Percentiles rank a stretch among this genome's conserved stretches.
These are phyloP conservation scores for Closterium sp. DNA, from an alignment of 139 green algal genomes.

Conservation along the genomic window DNA sequence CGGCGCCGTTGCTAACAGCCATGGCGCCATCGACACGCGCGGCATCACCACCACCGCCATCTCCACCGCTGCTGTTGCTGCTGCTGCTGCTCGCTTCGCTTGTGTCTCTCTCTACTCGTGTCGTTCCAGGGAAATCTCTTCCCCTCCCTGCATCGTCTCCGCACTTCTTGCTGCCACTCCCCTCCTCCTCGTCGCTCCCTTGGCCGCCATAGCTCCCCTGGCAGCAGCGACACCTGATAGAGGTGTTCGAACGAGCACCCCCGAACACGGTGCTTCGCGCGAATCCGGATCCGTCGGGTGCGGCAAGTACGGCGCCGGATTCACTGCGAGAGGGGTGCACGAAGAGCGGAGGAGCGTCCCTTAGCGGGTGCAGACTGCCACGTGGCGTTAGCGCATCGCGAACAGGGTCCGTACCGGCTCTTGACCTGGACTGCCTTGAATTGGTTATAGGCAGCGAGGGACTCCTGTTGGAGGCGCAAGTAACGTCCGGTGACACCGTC, in stretches of 20 bases:
- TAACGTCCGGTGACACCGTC: not conserved
- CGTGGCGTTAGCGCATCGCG: not conserved
- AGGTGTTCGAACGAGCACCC: not conserved
- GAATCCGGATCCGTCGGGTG: not conserved
- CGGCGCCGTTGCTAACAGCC: not conserved
- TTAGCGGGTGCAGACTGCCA: not conserved
- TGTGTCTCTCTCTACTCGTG: not conserved
- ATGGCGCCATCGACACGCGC: not conserved
- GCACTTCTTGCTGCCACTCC: no score
- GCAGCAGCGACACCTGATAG: not conserved
- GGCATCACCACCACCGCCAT: not conserved
- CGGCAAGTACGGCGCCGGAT: not conserved
- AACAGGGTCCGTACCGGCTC: not conserved
- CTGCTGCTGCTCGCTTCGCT: not conserved
- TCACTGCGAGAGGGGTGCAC: not conserved
- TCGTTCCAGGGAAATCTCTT: not conserved
- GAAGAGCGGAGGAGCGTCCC: no score
- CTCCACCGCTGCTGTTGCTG: not conserved
- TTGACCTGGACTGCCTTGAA: not conserved
- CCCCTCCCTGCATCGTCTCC: not conserved
- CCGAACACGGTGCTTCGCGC: not conserved
- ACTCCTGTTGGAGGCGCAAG: not conserved
- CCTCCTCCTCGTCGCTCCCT: no score
- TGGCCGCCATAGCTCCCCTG: not conserved
- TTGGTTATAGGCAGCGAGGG: not conserved